phyloP scores from a whole-genome alignment of 1,284 basidiomycete species.

The Irpex sp. region DNA sequence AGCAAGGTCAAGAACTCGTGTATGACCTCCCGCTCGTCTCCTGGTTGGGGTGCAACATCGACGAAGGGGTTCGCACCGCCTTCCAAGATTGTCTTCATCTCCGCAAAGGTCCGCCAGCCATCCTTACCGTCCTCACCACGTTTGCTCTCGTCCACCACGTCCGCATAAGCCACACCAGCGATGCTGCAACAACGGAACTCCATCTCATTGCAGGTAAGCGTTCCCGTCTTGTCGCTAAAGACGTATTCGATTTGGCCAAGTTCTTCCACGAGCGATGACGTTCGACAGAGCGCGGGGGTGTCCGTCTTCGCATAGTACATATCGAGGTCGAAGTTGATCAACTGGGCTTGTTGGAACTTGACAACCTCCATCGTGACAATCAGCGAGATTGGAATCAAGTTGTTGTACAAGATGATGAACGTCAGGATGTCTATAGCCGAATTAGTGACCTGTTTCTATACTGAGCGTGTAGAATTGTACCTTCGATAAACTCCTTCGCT shows the following conservation, averaged over 20 bases:
- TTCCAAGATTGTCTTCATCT: conserved; percentile 59
- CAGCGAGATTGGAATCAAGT: conserved; percentile 97
- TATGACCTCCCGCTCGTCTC: conserved; percentile 55
- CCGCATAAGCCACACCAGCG: conserved; percentile 87
- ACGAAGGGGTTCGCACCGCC: conserved; percentile 52
- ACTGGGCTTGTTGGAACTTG: conserved; percentile 95
- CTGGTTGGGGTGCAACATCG: conserved; percentile 38
- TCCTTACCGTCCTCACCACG: conserved; percentile 65
- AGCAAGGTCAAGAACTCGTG: conserved; percentile 89
- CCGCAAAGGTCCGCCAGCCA: conserved; percentile 74
- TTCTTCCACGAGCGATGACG: conserved; percentile 96
- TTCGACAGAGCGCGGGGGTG: conserved; percentile 95
- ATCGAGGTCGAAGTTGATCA: conserved; percentile 96
- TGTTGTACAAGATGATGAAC: conserved; percentile 99
- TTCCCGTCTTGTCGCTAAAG: conserved; percentile 98
- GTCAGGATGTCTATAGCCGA: conserved; percentile 80
- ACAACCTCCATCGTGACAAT: conserved; percentile 99
- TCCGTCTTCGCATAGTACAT: conserved; percentile 96
- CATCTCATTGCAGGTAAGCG: conserved; percentile 97
- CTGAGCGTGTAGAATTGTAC: conserved; percentile 32
- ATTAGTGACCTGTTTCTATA: background rate
- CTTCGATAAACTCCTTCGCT: conserved; percentile 83
- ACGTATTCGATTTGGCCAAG: conserved; percentile 99
- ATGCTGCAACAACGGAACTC: conserved; percentile 93
- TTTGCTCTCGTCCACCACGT: conserved; percentile 82